A percentile compares a stretch with the other conserved stretches of the same genome.
Conservation (phyloP, 2,329 filamentous ascomycete species). For the Fusarium sp. region DNA sequence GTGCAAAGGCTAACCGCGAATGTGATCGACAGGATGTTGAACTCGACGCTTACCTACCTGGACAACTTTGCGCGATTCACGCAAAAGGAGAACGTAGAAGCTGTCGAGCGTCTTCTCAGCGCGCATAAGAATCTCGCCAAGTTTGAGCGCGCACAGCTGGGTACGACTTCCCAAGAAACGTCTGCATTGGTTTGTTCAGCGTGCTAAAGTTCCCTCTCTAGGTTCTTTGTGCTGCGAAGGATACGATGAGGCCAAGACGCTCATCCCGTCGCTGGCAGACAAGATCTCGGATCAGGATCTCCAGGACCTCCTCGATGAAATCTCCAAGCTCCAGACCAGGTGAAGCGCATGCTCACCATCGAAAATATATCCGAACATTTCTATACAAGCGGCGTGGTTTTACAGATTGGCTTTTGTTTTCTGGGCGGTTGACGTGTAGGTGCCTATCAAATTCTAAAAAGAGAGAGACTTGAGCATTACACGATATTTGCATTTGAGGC, state of each 20-base stretch:
- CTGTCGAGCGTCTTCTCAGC: constrained; percentile 88
- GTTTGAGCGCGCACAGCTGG: constrained; percentile 93
- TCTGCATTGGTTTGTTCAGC: background rate
- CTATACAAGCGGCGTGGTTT: constrained; percentile 12
- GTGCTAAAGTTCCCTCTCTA: constrained; percentile 51
- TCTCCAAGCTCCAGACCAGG: constrained; percentile 76
- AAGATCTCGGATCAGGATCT: constrained; percentile 93
- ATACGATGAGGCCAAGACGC: constrained; percentile 93
- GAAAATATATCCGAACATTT: constrained; percentile 7
- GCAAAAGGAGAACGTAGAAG: constrained; percentile 91
- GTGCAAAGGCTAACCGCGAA: constrained; percentile 19
- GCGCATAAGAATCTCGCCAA: constrained; percentile 83
- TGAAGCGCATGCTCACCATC: constrained; percentile 31
- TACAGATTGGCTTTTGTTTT: constrained; percentile 22
- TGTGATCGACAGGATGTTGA: constrained; percentile 70
- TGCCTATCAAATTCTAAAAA: constrained; percentile 12
- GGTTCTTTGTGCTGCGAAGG: constrained; percentile 92
- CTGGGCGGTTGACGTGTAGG: constrained; percentile 16
- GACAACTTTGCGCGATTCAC: constrained; percentile 97
- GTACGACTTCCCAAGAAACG: constrained; percentile 58
- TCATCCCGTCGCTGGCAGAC: constrained; percentile 88
- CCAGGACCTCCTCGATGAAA: constrained; percentile 88
- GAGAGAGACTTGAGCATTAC: constrained; percentile 4
- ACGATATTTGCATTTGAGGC: constrained; percentile 45
- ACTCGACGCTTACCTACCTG: constrained; percentile 90